Evolutionary conservation across 495 filamentous ascomycete genomes (phyloP), one percentile per base, ranked within the genome.

Genomic region (Penicillium turbatum): DNA sequence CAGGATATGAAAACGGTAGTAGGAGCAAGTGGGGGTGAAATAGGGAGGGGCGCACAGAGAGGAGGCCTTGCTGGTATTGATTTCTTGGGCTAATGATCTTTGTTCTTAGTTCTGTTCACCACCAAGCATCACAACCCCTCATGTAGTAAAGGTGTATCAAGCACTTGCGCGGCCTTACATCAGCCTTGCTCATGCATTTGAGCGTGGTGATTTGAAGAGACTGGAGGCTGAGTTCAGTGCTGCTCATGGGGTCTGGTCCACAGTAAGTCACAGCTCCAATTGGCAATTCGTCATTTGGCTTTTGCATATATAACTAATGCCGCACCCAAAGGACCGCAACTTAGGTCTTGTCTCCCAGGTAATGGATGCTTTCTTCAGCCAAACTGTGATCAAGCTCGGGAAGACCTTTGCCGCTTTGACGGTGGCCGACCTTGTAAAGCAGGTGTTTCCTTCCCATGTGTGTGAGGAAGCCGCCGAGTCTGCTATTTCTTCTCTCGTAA

Each of bases 121-220:
- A 40, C 79, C 82, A 6, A 75, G 66, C 24, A 73, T 75, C 6
- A 72, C 77, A 15, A 67, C 75, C 51, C 50, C 66, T 1, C 59
- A 69, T 31, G 77, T 82, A 10, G 68, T 75, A 41, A 88, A 86
- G 56, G 58, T 68, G 3, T 86, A 84, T 51, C 77, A 76, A 40
- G 68, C 73, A 5, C 57, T 88, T 16, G 78, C 81, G 32, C 89
- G 82, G 58, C 81, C 88, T 13, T 96, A 97, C 64, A 71, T 85
- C 6, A 69, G 76, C 24, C 67, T 96, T 31, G 87, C 82, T 5
- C 74, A 79, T 6, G 75, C 83, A 6, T 97, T 95, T 59, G 79
- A 83, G 59, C 66, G 75, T 35, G 74, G 79, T 12, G 77, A 85
- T 44, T 71, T 79, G 11, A 67, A 72, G 2, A 76, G 71, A 52